Evolutionary conservation across 805 yeast genomes (phyloP), one percentile per base, ranked within the genome.

Genomic region (Kuraishia ogatae): DNA sequence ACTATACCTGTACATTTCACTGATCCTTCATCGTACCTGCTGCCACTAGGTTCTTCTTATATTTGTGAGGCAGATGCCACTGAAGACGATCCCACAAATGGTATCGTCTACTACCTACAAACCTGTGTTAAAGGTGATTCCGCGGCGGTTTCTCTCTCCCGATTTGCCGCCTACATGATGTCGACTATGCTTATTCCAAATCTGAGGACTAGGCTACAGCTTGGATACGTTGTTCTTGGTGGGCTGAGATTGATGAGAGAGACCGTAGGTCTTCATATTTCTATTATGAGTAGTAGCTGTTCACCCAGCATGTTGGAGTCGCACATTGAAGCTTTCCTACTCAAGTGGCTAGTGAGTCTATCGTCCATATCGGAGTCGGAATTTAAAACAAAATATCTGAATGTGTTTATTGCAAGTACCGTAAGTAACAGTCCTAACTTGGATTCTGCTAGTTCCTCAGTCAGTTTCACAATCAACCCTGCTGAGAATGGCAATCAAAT

Each of bases 201-300:
- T 51, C 65, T 86, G 19, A 68, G 92, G 57, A 75, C 74, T 20
- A 77, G 76, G 59, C 76, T 75, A 56, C 87, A 82, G 58, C 65
- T 87, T 54, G 92, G 89, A 0, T 87, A 87, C 62, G 73, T 77
- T 4, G 81, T 84, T 0, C 59, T 77, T n/a, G 79, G 84, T 21
- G 90, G 90, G 0, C 55, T 76, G 24, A 68, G 87, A 56, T 60
- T 78, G 0, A 65, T 81, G 28, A 70, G 83, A 54, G 72, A 75
- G 22, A 77, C 84, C 0, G 65, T 79, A 35, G 93, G 93, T 0
- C 57, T 85, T 2, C 85, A 82, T 60, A 66, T 87, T 11, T 71
- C 80, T 1, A 66, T 84, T 0, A 77, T 83, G 74, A 82, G 89
- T 58, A 76, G 78, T 17, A 68, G 67, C 1, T 71, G 71, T 54